Conservation (phyloP, 2,329 filamentous ascomycete genomes). For the Aplosporella prunicola region DNA sequence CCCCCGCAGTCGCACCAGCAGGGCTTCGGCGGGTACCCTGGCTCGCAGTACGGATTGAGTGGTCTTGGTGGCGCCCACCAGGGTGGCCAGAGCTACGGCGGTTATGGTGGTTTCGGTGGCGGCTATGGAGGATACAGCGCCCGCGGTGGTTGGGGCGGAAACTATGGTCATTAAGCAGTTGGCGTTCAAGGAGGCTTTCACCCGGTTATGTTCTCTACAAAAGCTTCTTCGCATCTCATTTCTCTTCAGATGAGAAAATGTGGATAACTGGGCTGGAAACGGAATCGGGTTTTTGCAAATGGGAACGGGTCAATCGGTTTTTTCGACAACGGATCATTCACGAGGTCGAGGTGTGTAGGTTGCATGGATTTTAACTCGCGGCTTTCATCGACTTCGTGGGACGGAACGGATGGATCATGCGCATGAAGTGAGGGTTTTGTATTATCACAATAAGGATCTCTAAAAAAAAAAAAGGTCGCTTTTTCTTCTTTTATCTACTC, state of each 20-base stretch:
- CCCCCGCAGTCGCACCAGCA: conserved; percentile 49
- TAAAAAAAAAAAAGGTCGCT: no score
- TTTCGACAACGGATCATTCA: conserved; percentile 6
- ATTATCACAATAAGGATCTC: conserved; percentile 12
- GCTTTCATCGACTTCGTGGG: conserved; percentile 1
- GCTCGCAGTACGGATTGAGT: conserved; percentile 44
- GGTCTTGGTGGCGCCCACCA: conserved; percentile 41
- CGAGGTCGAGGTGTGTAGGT: no score
- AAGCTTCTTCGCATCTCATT: conserved; percentile 10
- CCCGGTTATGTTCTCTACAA: conserved; percentile 11
- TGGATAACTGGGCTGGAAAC: conserved; percentile 10
- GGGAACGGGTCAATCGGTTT: conserved; percentile 8
- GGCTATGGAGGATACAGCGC: conserved; percentile 32
- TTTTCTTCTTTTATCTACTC: no score
- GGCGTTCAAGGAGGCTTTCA: conserved; percentile 11
- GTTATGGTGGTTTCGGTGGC: conserved; percentile 33
- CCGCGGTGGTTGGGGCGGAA: conserved; percentile 42
- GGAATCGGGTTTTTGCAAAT: conserved; percentile 5
- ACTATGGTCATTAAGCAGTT: conserved; percentile 28
- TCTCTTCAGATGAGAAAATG: no score
- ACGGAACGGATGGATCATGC: conserved; percentile 2
- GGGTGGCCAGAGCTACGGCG: conserved; percentile 33
- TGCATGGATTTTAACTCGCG: conserved; percentile 5
- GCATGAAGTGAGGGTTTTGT: conserved; percentile 10
- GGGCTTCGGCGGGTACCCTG: conserved; percentile 47